These are phyloP conservation scores for Phytomonas francai DNA, from an alignment of 208 protist genomes.

Conservation along the genomic window DNA sequence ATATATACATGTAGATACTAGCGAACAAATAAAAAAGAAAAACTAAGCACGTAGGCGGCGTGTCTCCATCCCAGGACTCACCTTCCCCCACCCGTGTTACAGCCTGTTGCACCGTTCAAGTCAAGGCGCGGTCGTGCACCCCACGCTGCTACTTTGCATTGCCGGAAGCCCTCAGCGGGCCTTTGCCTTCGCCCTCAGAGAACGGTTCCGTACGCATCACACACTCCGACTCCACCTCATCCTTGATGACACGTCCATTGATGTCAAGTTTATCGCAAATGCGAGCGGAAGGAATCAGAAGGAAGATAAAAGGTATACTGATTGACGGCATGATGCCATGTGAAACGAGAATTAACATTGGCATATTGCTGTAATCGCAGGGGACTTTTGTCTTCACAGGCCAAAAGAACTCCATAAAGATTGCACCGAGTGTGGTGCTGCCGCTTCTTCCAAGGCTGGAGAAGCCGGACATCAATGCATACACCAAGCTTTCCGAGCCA, in stretches of 20 bases:
- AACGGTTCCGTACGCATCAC: neutral
- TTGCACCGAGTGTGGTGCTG: conserved; percentile 26
- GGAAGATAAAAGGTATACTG: conserved; percentile 39
- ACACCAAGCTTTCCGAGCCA: conserved; percentile 73
- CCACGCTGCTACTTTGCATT: neutral
- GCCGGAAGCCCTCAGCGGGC: neutral
- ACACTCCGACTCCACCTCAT: conserved; percentile 8
- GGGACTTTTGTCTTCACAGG: conserved; percentile 24
- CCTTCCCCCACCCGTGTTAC: too few species aligned
- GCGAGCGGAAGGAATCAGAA: conserved; percentile 49
- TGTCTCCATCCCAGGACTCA: too few species aligned
- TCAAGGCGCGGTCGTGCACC: conserved; percentile 11
- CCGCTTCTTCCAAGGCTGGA: conserved; percentile 63
- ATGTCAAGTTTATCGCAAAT: conserved; percentile 52
- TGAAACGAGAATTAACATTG: conserved; percentile 43
- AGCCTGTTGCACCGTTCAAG: neutral
- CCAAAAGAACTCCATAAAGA: conserved; percentile 50
- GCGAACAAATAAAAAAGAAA: conserved; percentile 2
- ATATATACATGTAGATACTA: neutral
- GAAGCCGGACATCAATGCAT: conserved; percentile 76
- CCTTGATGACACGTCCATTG: conserved; percentile 27
- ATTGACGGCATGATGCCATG: conserved; percentile 48
- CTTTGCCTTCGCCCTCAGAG: neutral
- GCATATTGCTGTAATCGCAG: conserved; percentile 68
- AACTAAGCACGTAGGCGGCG: neutral